These are phyloP conservation scores for Penicillium paxilli DNA, from an alignment of 495 filamentous ascomycete genomes.

Conservation along the genomic window DNA sequence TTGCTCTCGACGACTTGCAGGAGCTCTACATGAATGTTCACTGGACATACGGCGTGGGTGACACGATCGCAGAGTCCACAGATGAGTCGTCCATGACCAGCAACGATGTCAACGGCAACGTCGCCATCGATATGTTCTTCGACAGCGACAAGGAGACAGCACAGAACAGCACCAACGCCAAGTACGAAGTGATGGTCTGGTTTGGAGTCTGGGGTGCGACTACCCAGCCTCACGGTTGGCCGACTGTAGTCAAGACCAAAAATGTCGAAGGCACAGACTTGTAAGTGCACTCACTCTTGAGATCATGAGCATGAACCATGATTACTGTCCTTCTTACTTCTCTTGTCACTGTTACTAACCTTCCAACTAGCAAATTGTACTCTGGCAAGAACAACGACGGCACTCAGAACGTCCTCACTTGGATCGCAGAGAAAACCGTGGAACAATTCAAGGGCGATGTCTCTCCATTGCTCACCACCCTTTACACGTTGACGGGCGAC, in stretches of 20 bases:
- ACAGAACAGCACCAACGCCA: conserved; percentile 25
- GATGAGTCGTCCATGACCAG: conserved; percentile 10
- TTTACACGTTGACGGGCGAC: conserved; percentile 16
- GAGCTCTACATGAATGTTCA: conserved; percentile 27
- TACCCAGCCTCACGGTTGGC: conserved; percentile 28
- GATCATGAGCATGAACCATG: too few species aligned
- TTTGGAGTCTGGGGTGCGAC: conserved; percentile 31
- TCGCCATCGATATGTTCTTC: conserved; percentile 49
- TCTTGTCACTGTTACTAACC: conserved; percentile 1
- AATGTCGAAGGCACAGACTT: conserved; percentile 30
- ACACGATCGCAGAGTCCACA: conserved; percentile 17
- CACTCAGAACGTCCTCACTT: conserved; percentile 34
- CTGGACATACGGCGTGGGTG: conserved; percentile 41
- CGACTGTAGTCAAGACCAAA: conserved; percentile 3
- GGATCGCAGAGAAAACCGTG: conserved; percentile 33
- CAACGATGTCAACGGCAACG: conserved; percentile 34
- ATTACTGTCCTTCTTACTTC: too few species aligned
- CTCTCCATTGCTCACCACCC: conserved; percentile 32
- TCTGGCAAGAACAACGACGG: conserved; percentile 17
- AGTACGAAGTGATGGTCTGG: conserved; percentile 49
- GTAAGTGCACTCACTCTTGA: conserved; percentile 23
- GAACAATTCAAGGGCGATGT: conserved; percentile 36
- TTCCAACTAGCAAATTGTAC: conserved; percentile 31
- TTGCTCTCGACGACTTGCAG: conserved; percentile 17
- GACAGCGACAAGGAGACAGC: conserved; percentile 30